Percentiles rank a stretch among this genome's conserved stretches.
phyloP scores from a whole-genome alignment of 2,329 filamentous ascomycete species.

The Tolypocladium paradoxum region DNA sequence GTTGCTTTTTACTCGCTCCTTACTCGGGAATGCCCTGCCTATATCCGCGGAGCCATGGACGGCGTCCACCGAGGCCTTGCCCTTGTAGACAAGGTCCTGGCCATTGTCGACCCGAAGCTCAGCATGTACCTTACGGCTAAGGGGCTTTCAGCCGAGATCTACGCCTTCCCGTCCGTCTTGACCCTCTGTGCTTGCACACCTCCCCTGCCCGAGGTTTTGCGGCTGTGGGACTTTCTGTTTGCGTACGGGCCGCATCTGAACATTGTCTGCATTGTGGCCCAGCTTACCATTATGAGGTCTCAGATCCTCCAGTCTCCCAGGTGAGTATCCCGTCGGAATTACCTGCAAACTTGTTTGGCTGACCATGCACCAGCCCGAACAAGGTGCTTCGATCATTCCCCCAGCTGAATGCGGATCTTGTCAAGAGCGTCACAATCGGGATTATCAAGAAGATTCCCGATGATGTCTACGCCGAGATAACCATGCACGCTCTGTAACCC shows the following conservation, averaged over 20 bases:
- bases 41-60: slow-evolving; percentile 93
- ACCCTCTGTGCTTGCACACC: slow-evolving; percentile 95
- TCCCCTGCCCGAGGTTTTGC: slow-evolving; percentile 82
- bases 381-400: slow-evolving; percentile 85
- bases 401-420: slow-evolving; percentile 68
- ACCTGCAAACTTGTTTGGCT: neutral
- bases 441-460: slow-evolving; percentile 85
- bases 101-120: slow-evolving; percentile 83
- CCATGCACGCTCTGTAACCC: slow-evolving; percentile 64
- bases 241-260: slow-evolving; percentile 93
- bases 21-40: slow-evolving; percentile 80
- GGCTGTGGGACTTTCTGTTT: slow-evolving; percentile 94
- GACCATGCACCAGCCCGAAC: slow-evolving; percentile 59
- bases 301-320: slow-evolving; percentile 74
- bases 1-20: slow-evolving; percentile 82
- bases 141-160: slow-evolving; percentile 84
- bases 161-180: slow-evolving; percentile 89
- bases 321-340: slow-evolving; percentile 31
- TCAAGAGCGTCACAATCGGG: slow-evolving; percentile 75
- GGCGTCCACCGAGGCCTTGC: slow-evolving; percentile 88
- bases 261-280: slow-evolving; percentile 90
- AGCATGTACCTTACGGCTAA: slow-evolving; percentile 76
- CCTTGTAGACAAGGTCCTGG: slow-evolving; percentile 83
- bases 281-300: slow-evolving; percentile 79
- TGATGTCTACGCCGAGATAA: slow-evolving; percentile 82